Evolutionary conservation across 108 stramenopile genomes (phyloP), one percentile per base, ranked within the genome.

Genomic region (Craspedostauros australis): DNA sequence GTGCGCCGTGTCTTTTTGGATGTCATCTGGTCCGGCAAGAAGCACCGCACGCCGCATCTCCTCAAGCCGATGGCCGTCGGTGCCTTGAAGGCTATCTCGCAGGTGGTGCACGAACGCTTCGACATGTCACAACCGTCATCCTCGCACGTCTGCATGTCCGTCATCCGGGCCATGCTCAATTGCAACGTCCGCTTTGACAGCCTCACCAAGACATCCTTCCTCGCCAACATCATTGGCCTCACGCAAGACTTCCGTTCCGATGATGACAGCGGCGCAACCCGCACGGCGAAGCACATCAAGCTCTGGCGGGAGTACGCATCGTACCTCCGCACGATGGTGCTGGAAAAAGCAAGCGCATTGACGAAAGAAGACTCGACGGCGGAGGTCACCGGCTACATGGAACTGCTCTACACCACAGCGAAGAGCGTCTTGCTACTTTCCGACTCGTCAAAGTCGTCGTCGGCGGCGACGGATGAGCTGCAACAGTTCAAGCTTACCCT

Each of bases 131-230:
- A n/a, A n/a, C n/a, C n/a, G n/a, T n/a, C n/a, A n/a, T n/a, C n/a
- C n/a, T n/a, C n/a, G n/a, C n/a, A n/a, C n/a, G n/a, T n/a, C n/a
- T n/a, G n/a, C n/a, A 43, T 87, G n/a, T 48, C 77, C 7, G 39
- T 64, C 54, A 62, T 66, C n/a, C 74, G 73, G 46, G 70, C 76
- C 15, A 56, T 91, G 29, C 37, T 87, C 25, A 31, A 40, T 12
- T 68, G 65, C 48, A 77, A 85, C 8, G 65, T 73, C 52, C 66
- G 72, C 30, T 91, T 91, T 62, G 90, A 91, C 39, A 32, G 55
- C 27, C 53, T 46, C n/a, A 87, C 90, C 16, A 87, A 81, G 51
- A 81, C 90, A 24, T 48, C 64, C 9, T 68, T 76, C 8, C 60
- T 79, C 11, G 46, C 66, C 25, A 49, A 57, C 19, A 46, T 91